These are phyloP conservation scores for Excoecaria cochinchinensis DNA, from an alignment of 345 rosid genomes.

Conservation along the genomic window DNA sequence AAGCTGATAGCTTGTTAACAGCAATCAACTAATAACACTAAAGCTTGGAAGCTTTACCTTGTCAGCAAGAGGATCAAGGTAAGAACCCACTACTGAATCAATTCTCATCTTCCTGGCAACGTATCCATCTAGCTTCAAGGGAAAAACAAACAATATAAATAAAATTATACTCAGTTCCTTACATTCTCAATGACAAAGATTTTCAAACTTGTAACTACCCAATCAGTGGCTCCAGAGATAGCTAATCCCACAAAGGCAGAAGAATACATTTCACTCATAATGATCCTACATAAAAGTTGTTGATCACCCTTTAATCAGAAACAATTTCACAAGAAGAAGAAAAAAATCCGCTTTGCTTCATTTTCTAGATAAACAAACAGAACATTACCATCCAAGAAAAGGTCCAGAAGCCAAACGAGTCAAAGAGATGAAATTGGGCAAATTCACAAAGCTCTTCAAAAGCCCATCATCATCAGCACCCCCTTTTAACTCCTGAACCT, in stretches of 20 bases:
- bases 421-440: conserved; percentile 76
- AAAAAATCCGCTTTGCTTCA: neutral
- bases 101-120: conserved; percentile 87
- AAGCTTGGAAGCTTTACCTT: conserved; percentile 48
- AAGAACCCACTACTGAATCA: conserved; percentile 90
- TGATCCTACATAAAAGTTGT: conserved; percentile 59
- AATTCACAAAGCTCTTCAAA: conserved; percentile 58
- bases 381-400: conserved; percentile 67
- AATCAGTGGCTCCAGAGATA: conserved; percentile 81
- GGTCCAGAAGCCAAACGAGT: conserved; percentile 86
- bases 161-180: neutral
- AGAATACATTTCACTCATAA: conserved; percentile 71
- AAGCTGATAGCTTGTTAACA: too few relatives aligned
- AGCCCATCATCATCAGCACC: conserved; percentile 25
- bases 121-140: conserved; percentile 83
- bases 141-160: neutral
- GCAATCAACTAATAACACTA: neutral
- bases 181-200: neutral
- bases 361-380: neutral
- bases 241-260: conserved; percentile 68
- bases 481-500: conserved; percentile 22
- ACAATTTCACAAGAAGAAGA: too few relatives aligned
- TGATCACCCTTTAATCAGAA: neutral
- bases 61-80: conserved; percentile 98
- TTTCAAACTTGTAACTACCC: conserved; percentile 46